Evolutionary conservation across 2,329 filamentous ascomycete genomes (phyloP), one percentile per base, ranked within the genome.

Genomic region (Daldinia sp.): DNA sequence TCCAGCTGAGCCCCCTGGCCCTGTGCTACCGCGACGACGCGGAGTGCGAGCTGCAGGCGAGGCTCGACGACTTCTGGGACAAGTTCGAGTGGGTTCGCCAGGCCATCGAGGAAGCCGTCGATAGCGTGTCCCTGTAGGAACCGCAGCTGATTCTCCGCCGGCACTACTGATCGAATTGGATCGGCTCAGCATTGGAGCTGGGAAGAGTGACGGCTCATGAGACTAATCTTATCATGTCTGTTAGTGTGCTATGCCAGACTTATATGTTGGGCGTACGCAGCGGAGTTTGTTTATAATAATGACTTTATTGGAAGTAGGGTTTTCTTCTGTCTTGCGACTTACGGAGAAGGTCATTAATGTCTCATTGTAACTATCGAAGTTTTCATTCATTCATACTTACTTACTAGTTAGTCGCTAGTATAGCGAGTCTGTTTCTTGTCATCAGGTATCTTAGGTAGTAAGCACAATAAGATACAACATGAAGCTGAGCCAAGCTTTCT

Each of bases 1-100:
- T 68, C 50, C 9, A 48, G 39, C 50, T 70, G 37, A 61, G 35
- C 56, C 50, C 62, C 3, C 51, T 55, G 6, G 68, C 65, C 1
- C 0, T 58, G 1, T 1, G 2, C 12, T 50, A 42, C 59, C 61
- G 65, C 0, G 54, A 60, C 4, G 26, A 4, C 2, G 12, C 13
- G 5, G 54, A 65, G 42, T 3, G 5, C 6, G 12, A 20, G 4
- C 4, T 69, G 33, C 12, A 15, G 5, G 7, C 6, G n/a, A 3
- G 26, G 28, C 6, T 67, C 5, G 50, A 59, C 4, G 6, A 33
- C 13, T 58, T 67, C 46, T 69, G 46, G 51, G 4, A 23, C 1
- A 12, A 10, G 4, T 53, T 39, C 20, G 13, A 18, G 6, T 44
- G 18, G n/a, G 10, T 48, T 12, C 61, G 37, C 13, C 15, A 2